A percentile compares a stretch with the other conserved stretches of the same genome.
phyloP scores from a whole-genome alignment of 805 yeast species.

The Hermanozyma aechmeae region DNA sequence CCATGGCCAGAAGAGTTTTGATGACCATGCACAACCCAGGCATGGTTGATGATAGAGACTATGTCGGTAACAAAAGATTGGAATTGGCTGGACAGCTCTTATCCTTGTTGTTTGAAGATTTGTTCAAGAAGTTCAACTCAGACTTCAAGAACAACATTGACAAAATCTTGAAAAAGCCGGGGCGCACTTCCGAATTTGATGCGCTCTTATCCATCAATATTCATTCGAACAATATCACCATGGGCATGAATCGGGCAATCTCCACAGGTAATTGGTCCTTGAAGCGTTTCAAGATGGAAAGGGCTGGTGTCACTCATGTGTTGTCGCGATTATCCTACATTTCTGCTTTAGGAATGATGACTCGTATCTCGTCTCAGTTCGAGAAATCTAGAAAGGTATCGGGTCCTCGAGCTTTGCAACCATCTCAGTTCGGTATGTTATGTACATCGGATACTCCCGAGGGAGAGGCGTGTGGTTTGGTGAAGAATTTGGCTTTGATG shows the following conservation, averaged over 20 bases:
- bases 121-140: conserved; percentile 90
- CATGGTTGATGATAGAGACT: conserved; percentile 97
- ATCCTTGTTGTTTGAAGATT: conserved; percentile 91
- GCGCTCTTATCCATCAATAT: conserved; percentile 83
- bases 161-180: conserved; percentile 87
- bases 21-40: conserved; percentile 92
- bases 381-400: conserved; percentile 96
- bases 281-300: conserved; percentile 98
- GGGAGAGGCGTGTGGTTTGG: conserved; percentile 99
- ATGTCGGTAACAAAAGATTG: conserved; percentile 94
- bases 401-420: conserved; percentile 98
- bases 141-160: conserved; percentile 94
- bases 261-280: conserved; percentile 99
- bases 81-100: conserved; percentile 96
- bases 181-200: conserved; percentile 91
- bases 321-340: conserved; percentile 85
- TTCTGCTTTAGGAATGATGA: conserved; percentile 98
- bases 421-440: conserved; percentile 98
- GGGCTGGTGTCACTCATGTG: conserved; percentile 98
- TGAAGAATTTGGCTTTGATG: conserved; percentile 93
- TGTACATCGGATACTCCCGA: conserved; percentile 99
- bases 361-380: conserved; percentile 97
- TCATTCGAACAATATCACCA: conserved; percentile 87
- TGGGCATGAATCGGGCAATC: conserved; percentile 91
- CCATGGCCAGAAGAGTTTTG: conserved; percentile 93